These are phyloP conservation scores for Casaregolazyma suthepensis DNA, from an alignment of 1,139 yeast genomes.

Conservation along the genomic window DNA sequence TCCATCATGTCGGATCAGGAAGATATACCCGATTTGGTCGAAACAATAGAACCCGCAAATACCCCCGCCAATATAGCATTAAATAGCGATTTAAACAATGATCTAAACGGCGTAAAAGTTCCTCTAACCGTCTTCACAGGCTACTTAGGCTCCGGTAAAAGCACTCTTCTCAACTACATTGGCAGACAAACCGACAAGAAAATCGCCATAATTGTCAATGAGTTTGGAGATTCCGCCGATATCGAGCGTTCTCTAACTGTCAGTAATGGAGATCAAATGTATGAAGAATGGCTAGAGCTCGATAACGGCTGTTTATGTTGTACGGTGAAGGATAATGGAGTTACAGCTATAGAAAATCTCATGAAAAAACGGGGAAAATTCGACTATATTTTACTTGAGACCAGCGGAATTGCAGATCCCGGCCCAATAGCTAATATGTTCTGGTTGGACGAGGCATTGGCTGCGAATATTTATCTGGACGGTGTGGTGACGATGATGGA, in stretches of 20 bases:
- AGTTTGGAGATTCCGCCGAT: slow-evolving; percentile 51
- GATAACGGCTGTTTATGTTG: slow-evolving; percentile 98
- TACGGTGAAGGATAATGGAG: slow-evolving; percentile 92
- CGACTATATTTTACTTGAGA: slow-evolving; percentile 84
- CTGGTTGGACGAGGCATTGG: slow-evolving; percentile 89
- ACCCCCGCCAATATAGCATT: background rate
- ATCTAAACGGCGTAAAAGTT: slow-evolving; percentile 39
- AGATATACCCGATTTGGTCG: slow-evolving; percentile 9
- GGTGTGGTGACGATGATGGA: slow-evolving; percentile 93
- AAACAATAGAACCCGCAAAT: background rate
- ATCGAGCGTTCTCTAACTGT: slow-evolving; percentile 85
- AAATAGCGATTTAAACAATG: background rate
- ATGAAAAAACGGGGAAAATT: slow-evolving; percentile 68
- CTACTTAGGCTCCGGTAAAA: slow-evolving; percentile 90
- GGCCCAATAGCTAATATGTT: slow-evolving; percentile 95
- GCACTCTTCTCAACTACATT: slow-evolving; percentile 71
- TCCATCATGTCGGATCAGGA: slow-evolving; percentile 4
- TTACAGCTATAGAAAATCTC: slow-evolving; percentile 84
- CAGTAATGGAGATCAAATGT: slow-evolving; percentile 45
- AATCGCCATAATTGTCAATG: slow-evolving; percentile 87
- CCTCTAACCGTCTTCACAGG: slow-evolving; percentile 95
- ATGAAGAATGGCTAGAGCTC: slow-evolving; percentile 91
- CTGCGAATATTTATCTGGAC: slow-evolving; percentile 80
- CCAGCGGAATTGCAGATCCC: slow-evolving; percentile 98
- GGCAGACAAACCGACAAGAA: slow-evolving; percentile 63